A percentile compares a stretch with the other conserved stretches of the same genome.
These are phyloP conservation scores for Citrus medica DNA, from an alignment of 345 rosid genomes.

Conservation along the genomic window DNA sequence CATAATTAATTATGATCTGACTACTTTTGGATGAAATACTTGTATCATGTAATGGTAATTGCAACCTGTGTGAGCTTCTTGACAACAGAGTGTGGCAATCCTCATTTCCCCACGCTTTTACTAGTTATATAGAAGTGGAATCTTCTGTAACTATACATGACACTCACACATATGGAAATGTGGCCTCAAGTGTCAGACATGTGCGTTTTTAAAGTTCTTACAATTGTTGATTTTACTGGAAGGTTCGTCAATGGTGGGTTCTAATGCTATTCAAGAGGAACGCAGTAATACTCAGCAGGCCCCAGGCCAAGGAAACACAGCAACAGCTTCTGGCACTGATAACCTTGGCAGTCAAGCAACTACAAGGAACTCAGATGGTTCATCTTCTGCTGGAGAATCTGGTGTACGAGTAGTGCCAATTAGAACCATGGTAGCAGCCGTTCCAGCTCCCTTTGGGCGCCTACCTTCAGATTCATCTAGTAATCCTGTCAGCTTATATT, in stretches of 20 bases:
- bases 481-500: slow-evolving; percentile 40
- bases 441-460: slow-evolving; percentile 46
- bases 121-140: background rate
- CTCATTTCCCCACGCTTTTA: background rate
- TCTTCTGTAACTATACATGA: background rate
- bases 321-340: slow-evolving; percentile 31
- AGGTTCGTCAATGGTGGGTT: slow-evolving; percentile 46
- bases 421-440: slow-evolving; percentile 63
- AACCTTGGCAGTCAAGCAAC: slow-evolving; percentile 30
- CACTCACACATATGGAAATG: background rate
- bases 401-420: slow-evolving; percentile 64
- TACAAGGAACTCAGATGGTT: slow-evolving; percentile 37
- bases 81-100: background rate
- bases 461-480: slow-evolving; percentile 53
- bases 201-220: background rate
- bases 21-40: background rate
- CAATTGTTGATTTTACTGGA: background rate
- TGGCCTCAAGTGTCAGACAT: background rate
- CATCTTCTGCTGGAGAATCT: slow-evolving; percentile 48
- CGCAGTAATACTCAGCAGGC: slow-evolving; percentile 34
- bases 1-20: background rate
- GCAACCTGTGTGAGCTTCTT: background rate
- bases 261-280: slow-evolving; percentile 39
- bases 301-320: slow-evolving; percentile 34
- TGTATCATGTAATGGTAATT: background rate